Evolutionary conservation across 257 asterid species (phyloP).

Genomic region (Przewalskia tangutica): DNA sequence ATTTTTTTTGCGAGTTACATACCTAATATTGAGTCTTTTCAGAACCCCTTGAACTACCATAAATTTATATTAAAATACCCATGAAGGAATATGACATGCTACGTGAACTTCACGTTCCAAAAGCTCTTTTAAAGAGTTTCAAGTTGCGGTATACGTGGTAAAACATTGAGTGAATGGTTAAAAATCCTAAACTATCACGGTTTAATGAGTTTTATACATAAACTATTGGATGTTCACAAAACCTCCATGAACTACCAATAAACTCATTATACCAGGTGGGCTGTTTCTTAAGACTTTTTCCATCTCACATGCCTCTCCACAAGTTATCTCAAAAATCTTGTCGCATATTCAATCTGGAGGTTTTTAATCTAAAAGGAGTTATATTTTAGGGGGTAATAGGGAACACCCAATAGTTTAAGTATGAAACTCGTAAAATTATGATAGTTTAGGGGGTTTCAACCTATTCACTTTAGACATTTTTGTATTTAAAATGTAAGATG

Average conservation of each 20-base stretch:
- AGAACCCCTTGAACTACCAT: too few relatives aligned
- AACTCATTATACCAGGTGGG: too few relatives aligned
- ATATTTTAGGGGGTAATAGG: too few relatives aligned
- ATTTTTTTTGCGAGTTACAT: not conserved
- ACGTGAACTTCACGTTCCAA: not conserved
- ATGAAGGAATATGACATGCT: too few relatives aligned
- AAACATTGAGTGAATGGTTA: not conserved
- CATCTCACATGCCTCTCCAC: not conserved
- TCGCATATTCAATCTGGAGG: not conserved
- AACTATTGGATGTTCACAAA: not conserved
- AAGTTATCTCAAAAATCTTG: too few relatives aligned
- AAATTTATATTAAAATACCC: not conserved
- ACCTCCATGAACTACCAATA: not conserved
- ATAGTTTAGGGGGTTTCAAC: not conserved
- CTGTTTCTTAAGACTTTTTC: too few relatives aligned
- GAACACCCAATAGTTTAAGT: not conserved
- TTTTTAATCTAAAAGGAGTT: too few relatives aligned
- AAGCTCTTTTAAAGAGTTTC: not conserved
- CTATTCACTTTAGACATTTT: not conserved
- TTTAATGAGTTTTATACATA: not conserved
- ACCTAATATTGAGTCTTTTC: not conserved
- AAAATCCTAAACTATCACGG: not conserved
- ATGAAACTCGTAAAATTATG: not conserved
- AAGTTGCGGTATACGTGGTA: not conserved
- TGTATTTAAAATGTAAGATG: too few relatives aligned